Evolutionary conservation across 441 rosid species (phyloP).

Genomic region (Aleurites moluccanus): DNA sequence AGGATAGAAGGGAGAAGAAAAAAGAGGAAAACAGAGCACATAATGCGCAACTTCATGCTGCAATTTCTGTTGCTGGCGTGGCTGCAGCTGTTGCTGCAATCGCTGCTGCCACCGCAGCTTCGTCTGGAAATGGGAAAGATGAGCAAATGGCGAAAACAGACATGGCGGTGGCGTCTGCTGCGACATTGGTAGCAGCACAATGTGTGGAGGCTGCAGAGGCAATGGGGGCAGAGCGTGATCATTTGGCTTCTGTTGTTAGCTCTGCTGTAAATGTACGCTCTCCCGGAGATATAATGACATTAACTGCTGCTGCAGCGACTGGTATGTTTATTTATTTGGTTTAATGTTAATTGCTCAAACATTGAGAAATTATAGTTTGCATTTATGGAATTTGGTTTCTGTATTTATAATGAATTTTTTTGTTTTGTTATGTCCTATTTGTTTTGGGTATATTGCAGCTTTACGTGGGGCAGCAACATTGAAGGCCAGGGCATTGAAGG

Average conservation of each 20-base stretch:
- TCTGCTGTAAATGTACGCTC: slow-evolving; percentile 83
- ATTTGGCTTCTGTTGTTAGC: slow-evolving; percentile 67
- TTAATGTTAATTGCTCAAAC: background rate
- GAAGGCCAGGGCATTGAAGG: slow-evolving; percentile 87
- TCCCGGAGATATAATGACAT: slow-evolving; percentile 76
- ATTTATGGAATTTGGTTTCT: background rate
- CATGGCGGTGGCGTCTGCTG: slow-evolving; percentile 91
- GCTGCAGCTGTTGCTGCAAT: slow-evolving; percentile 91
- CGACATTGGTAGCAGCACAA: slow-evolving; percentile 86
- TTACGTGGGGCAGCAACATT: slow-evolving; percentile 91
- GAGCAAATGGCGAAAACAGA: slow-evolving; percentile 81
- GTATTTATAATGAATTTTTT: background rate
- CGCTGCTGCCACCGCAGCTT: slow-evolving; percentile 77
- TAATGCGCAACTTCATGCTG: slow-evolving; percentile 92
- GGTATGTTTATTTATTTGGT: slow-evolving; percentile 33
- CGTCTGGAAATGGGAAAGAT: slow-evolving; percentile 64
- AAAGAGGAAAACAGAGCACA: slow-evolving; percentile 80
- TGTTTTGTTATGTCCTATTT: background rate
- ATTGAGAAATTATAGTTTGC: background rate
- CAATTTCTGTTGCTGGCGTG: slow-evolving; percentile 79
- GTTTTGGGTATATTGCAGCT: slow-evolving; percentile 39
- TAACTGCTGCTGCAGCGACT: slow-evolving; percentile 95
- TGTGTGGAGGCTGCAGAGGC: slow-evolving; percentile 91
- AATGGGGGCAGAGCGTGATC: slow-evolving; percentile 87
- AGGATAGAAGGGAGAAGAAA: slow-evolving; percentile 86